Evolutionary conservation across 805 yeast genomes (phyloP), one percentile per base, ranked within the genome.

Genomic region (Maudiozyma bulderi): DNA sequence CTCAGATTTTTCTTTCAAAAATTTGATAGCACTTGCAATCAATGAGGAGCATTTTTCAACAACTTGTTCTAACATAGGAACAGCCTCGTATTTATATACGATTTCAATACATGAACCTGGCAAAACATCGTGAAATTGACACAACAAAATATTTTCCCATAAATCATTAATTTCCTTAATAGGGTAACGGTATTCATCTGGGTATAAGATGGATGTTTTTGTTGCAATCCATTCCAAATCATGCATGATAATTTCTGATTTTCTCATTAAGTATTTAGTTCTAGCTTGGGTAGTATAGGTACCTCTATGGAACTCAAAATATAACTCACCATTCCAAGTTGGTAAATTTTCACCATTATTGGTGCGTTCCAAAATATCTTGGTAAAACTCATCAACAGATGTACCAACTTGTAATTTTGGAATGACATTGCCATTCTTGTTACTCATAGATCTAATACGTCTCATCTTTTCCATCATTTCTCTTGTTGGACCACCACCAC

Each of bases 401-500:
- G 73, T 70, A 6, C 96, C 96, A 50, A 85, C 69, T 48, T 87
- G 82, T 20, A 90, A 86, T 1, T 84, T 76, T 3, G 98, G 98
- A 50, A 93, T 75, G 31, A 64, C 61, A 44, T 76, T 73, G 3
- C 91, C 95, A 11, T 83, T 83, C 5, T 83, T 82, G 60, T 91
- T 85, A 20, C 89, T 77, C 51, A 90, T 66, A 13, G 97, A 97
- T 60, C 98, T 77, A 64, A 91, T 83, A 57, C 98, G 81, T 62
- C 98, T 80, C 60, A 91, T 74, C 64, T 88, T 90, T 62, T 93
- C 98, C 54, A 91, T 60, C 95, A 89, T 90, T 60, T 86, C 95
- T 39, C 86, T 85, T 4, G 87, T 82, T 43, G 99, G 98, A 7
- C 99, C 99, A 54, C 99, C 99, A 53, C 99, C 99, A 58, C 99